Evolutionary conservation across 2,329 filamentous ascomycete species (phyloP), one percentile per base, ranked within the genome.

Genomic region (Penicillium rolfsii): DNA sequence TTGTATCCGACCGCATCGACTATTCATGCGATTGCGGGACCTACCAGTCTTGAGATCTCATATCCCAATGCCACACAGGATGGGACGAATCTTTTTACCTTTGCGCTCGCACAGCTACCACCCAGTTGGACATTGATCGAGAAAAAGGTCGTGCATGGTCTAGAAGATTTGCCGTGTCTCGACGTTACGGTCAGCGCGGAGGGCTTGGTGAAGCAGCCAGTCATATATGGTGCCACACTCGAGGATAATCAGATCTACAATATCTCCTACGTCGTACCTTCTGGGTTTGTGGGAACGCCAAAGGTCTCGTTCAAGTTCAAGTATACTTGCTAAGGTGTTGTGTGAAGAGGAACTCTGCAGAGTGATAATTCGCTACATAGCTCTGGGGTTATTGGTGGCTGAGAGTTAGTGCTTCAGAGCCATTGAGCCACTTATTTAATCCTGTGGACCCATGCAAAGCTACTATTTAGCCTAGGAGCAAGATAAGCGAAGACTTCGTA

Each of bases 201-300:
- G 2, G 80, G 79, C 0, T 57, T 82, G 28, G 69, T 74, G 46
- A 66, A 72, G 46, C 70, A 75, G 61, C 72, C 74, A 1, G 73
- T 77, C 2, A 66, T 71, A 3, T 81, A 81, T 55, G 77, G 77
- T 0, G 65, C 67, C 11, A 68, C 67, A 8, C 67, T 82, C 49
- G 73, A 77, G 45, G 72, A 80, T 53, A 79, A 82, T 53, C 72
- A 73, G 60, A 78, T 77, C 22, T 82, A 82, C 38, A 83, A 82
- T 41, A 73, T 83, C 28, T 81, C 80, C 2, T 83, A 81, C 61
- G 74, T 70, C 3, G 80, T 82, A 1, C 79, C 79, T 0, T 62
- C 62, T 0, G 73, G 67, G 2, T 82, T 55, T n/a, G 41, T 24
- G 43, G 53, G 53, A 1, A 38, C 16, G 11, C 53, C 53, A 7